Evolutionary conservation across 2,329 filamentous ascomycete species (phyloP), one percentile per base, ranked within the genome.

Genomic region (Penicillium hordei): DNA sequence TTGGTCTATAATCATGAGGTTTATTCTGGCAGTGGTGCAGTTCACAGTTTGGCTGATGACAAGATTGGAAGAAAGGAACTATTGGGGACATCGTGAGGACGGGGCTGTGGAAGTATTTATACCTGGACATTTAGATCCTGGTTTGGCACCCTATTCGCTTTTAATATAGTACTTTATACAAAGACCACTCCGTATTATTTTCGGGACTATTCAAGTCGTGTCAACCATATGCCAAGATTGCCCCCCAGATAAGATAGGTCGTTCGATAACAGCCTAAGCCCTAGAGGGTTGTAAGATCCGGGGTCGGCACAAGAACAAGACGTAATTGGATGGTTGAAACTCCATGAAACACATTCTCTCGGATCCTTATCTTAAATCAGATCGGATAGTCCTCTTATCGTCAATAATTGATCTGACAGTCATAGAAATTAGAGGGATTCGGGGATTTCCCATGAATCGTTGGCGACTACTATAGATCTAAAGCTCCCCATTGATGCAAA

Each of bases 231-330:
- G 12, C n/a, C n/a, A 21, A 31, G 43, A 19, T 12, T 4, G 19
- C 12, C 12, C 19, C 15, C 15, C 10, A 48, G 42, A 53, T 48
- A 53, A 53, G 51, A 48, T 54, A 54, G 44, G 17, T 12, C 6
- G 13, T 31, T 33, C n/a, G 29, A 45, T 7, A 54, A 58, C 8
- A 45, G 15, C 52, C 62, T 63, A 64, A 61, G 42, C 62, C 59
- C 50, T 31, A 62, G 40, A 59, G 25, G 62, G 61, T 25, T 56
- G 51, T 59, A 39, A 31, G 57, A 65, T 64, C 61, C 59, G 61
- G 60, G 52, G 52, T 53, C 21, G 25, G 21, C 25, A 40, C 6
- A n/a, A 55, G 21, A 33, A 36, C 5, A 31, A 44, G 23, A 48
- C 25, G 10, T 57, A 19, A 55, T 64, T 64, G 61, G 59, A 62